Conservation (phyloP, 2,329 filamentous ascomycete species). For the Saccharata proteae region DNA sequence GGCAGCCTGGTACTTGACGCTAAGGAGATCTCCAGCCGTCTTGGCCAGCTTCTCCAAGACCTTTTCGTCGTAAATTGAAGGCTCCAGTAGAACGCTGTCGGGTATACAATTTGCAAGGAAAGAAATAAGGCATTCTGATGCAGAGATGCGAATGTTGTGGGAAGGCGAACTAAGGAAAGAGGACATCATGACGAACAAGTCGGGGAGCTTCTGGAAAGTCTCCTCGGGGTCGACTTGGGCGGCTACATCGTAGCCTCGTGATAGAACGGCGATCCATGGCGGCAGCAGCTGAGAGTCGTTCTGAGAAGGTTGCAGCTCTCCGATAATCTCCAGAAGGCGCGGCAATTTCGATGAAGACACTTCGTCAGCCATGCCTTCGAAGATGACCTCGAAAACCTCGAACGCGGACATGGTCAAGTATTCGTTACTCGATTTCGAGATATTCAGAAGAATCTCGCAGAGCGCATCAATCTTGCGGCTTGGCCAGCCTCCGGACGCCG, state of each 20-base stretch:
- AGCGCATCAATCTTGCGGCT: conserved; percentile 89
- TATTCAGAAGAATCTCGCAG: conserved; percentile 77
- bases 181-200: conserved; percentile 68
- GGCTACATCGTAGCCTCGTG: conserved; percentile 85
- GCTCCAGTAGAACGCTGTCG: conserved; percentile 68
- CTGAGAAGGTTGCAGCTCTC: conserved; percentile 77
- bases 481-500: conserved; percentile 85
- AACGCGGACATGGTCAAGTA: conserved; percentile 95
- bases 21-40: conserved; percentile 61
- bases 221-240: conserved; percentile 81
- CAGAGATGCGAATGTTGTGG: conserved; percentile 86
- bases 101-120: conserved; percentile 88
- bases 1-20: conserved; percentile 82
- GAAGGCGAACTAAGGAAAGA: conserved; percentile 76
- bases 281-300: conserved; percentile 92
- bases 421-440: conserved; percentile 83
- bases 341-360: conserved; percentile 82
- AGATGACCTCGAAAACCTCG: conserved; percentile 95
- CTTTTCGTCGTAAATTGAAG: conserved; percentile 88
- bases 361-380: conserved; percentile 79
- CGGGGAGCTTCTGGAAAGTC: conserved; percentile 81
- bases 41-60: conserved; percentile 69
- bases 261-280: conserved; percentile 92
- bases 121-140: conserved; percentile 87
- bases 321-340: conserved; percentile 78